phyloP scores from a whole-genome alignment of 805 yeast species.

The Ogataea polymorpha region DNA sequence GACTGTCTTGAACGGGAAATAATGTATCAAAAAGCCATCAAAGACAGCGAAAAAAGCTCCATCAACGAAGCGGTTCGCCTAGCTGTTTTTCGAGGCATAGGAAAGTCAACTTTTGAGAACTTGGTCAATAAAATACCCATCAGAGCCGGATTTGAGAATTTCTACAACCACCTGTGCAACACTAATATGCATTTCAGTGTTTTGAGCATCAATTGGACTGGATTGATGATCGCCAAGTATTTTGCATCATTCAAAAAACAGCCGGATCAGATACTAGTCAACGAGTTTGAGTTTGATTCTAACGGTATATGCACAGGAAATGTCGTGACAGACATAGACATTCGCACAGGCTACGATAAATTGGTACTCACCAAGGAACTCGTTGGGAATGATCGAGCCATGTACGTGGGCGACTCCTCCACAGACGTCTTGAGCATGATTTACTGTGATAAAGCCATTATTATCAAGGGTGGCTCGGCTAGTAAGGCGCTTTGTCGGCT shows the following conservation, averaged over 20 bases:
- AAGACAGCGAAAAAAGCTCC: conserved; percentile 46
- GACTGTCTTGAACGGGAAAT: conserved; percentile 40
- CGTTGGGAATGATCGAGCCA: conserved; percentile 16
- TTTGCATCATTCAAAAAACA: conserved; percentile 14
- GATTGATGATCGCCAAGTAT: conserved; percentile 39
- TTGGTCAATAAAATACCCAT: conserved; percentile 39
- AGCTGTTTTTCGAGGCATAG: conserved; percentile 42
- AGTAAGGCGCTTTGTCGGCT: conserved; percentile 23
- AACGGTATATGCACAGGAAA: conserved; percentile 26
- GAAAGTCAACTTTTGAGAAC: conserved; percentile 27
- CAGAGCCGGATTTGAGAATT: conserved; percentile 38
- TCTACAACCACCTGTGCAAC: conserved; percentile 17
- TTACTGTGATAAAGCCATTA: conserved; percentile 45
- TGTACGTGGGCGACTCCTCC: conserved; percentile 61
- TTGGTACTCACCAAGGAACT: conserved; percentile 22
- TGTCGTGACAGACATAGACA: conserved; percentile 17
- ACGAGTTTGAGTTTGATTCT: conserved; percentile 45
- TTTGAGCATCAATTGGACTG: conserved; percentile 64
- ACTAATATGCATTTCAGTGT: conserved; percentile 27
- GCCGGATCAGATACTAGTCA: conserved; percentile 37
- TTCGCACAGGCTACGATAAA: conserved; percentile 59
- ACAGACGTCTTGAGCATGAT: conserved; percentile 55
- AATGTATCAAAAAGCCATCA: conserved; percentile 43
- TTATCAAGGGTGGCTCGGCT: conserved; percentile 41
- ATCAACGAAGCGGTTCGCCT: conserved; percentile 39